Evolutionary conservation across 2,329 filamentous ascomycete species (phyloP).

Genomic region (Zymoseptoria passerinii): DNA sequence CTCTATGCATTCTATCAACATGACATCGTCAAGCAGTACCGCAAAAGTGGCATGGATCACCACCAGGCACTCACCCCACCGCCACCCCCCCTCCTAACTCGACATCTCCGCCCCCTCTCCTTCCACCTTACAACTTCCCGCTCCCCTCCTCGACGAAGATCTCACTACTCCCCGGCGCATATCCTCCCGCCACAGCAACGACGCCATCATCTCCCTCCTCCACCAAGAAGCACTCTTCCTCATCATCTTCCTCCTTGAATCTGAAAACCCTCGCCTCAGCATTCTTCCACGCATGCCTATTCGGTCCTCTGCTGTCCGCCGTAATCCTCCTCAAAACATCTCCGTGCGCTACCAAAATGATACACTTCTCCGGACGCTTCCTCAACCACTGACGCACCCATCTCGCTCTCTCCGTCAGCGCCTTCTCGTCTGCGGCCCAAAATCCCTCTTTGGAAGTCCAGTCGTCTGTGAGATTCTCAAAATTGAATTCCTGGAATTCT

Average conservation of each 20-base stretch:
- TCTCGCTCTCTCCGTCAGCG: conserved; percentile 19
- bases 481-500: conserved; percentile 24
- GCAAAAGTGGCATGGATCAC: no score
- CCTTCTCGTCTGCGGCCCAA: conserved; percentile 16
- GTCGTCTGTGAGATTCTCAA: conserved; percentile 21
- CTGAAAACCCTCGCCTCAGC: conserved; percentile 24
- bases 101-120: neutral
- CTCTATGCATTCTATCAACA: neutral
- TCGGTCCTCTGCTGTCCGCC: conserved; percentile 15
- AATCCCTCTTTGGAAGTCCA: conserved; percentile 28
- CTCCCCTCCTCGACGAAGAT: neutral
- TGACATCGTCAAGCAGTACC: neutral
- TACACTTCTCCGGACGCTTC: conserved; percentile 25
- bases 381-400: conserved; percentile 26
- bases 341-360: conserved; percentile 29
- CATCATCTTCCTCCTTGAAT: conserved; percentile 21
- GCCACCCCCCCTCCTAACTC: neutral
- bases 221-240: conserved; percentile 24
- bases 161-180: conserved; percentile 12
- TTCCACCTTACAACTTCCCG: neutral
- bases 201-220: conserved; percentile 14
- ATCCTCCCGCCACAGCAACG: conserved; percentile 27
- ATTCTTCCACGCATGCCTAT: conserved; percentile 26
- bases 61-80: neutral
- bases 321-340: conserved; percentile 27